Percentiles rank a stretch among this genome's conserved stretches.
Evolutionary conservation across 768 basidiomycete species (phyloP).

Genomic region (Suillus americanus): DNA sequence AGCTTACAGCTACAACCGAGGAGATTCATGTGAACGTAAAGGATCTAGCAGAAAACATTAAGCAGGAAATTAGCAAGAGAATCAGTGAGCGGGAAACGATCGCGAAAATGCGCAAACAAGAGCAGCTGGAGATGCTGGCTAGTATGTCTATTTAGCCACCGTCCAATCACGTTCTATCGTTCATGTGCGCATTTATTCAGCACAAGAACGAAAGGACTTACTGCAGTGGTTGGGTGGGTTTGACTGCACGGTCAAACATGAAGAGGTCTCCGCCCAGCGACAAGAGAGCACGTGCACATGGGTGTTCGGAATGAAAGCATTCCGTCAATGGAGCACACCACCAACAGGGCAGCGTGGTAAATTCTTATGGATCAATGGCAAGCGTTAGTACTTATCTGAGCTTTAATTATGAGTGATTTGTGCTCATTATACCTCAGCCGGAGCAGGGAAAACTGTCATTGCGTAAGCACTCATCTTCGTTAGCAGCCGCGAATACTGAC

Average conservation of each 20-base stretch:
- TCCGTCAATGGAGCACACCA: slow-evolving; percentile 11
- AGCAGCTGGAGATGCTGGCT: neutral
- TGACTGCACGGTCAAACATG: slow-evolving; percentile 13
- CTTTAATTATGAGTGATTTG: neutral
- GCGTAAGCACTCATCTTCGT: slow-evolving; percentile 10
- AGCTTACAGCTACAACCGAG: neutral
- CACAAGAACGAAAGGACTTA: neutral
- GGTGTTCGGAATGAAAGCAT: slow-evolving; percentile 4
- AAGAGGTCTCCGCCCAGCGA: slow-evolving; percentile 9
- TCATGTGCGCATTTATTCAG: neutral
- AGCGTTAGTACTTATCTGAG: slow-evolving; percentile 7
- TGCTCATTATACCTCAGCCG: slow-evolving; percentile 8
- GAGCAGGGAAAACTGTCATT: slow-evolving; percentile 20
- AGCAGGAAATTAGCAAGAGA: neutral
- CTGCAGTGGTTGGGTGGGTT: neutral
- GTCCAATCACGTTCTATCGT: neutral
- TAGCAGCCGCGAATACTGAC: neutral
- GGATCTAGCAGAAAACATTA: neutral
- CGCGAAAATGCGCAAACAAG: neutral
- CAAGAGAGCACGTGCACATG: slow-evolving; percentile 16
- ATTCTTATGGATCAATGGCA: slow-evolving; percentile 18
- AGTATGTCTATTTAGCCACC: neutral
- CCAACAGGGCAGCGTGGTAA: neutral
- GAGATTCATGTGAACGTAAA: neutral
- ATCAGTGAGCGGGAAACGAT: neutral